These are phyloP conservation scores for Camellia lanceoleosa DNA, from an alignment of 148 eudicot genomes.

Conservation along the genomic window DNA sequence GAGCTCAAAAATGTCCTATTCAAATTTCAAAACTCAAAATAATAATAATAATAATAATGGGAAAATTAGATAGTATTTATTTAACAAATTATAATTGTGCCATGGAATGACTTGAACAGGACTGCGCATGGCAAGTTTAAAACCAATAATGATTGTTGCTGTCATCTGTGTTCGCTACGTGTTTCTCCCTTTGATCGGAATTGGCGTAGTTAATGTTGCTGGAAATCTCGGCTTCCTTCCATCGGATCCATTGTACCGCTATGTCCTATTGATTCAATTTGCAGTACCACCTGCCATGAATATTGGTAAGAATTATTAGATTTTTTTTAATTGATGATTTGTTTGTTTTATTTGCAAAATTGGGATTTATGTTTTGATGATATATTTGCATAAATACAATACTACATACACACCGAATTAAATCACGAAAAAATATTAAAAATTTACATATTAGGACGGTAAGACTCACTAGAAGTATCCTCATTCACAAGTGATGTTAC, in stretches of 20 bases:
- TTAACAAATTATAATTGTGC: background rate
- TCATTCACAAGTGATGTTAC: too few species aligned
- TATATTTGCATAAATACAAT: too few species aligned
- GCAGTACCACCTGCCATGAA: constrained; percentile 90
- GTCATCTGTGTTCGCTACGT: constrained; percentile 56
- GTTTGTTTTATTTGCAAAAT: background rate
- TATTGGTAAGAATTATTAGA: constrained; percentile 39
- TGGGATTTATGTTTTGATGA: background rate
- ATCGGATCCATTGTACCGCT: constrained; percentile 63
- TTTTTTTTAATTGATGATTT: too few species aligned
- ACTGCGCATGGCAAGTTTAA: constrained; percentile 41
- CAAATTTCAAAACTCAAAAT: background rate
- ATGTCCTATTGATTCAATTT: constrained; percentile 75
- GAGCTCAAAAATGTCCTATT: background rate
- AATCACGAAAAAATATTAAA: too few species aligned
- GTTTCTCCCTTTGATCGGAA: constrained; percentile 63
- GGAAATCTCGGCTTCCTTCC: constrained; percentile 63
- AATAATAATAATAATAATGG: background rate
- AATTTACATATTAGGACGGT: too few species aligned
- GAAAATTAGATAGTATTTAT: background rate
- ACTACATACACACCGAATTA: too few species aligned
- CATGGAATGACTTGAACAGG: constrained; percentile 39
- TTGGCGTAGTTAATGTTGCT: constrained; percentile 65
- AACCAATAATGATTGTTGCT: constrained; percentile 32
- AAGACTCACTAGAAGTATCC: too few species aligned